A percentile compares a stretch with the other conserved stretches of the same genome.
phyloP scores from a whole-genome alignment of 768 basidiomycete genomes.

The Lentinula guzmanii region DNA sequence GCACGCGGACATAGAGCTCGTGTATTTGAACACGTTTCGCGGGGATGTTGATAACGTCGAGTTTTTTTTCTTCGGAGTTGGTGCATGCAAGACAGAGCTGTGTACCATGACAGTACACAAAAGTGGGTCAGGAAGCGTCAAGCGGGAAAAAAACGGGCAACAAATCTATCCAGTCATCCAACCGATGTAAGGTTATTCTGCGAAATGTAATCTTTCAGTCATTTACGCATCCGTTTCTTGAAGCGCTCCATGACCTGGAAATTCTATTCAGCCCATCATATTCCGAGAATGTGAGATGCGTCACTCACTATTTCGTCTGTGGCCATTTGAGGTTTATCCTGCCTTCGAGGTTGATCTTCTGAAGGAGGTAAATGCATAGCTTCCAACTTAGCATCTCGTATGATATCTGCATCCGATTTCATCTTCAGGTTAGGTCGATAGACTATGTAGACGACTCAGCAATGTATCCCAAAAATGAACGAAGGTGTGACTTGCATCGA shows the following conservation, averaged over 20 bases:
- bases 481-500: slow-evolving; percentile 59
- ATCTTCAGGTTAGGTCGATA: slow-evolving; percentile 78
- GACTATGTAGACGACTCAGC: slow-evolving; percentile 39
- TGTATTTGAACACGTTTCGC: no score
- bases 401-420: slow-evolving; percentile 83
- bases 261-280: not conserved
- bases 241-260: slow-evolving; percentile 89
- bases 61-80: no score
- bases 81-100: no score
- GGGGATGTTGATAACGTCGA: no score
- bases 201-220: slow-evolving; percentile 10
- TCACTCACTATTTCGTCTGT: slow-evolving; percentile 81
- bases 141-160: not conserved
- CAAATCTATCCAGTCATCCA: not conserved
- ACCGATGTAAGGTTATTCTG: no score
- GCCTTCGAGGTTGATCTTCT: slow-evolving; percentile 39
- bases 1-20: no score
- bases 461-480: not conserved
- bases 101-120: no score
- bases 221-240: slow-evolving; percentile 92
- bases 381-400: slow-evolving; percentile 82
- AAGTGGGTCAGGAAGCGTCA: not conserved
- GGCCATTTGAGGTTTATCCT: slow-evolving; percentile 70
- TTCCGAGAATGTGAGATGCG: not conserved
- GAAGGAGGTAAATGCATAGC: slow-evolving; percentile 73